phyloP scores from a whole-genome alignment of 208 protist species.

The Crithidia expoeki region DNA sequence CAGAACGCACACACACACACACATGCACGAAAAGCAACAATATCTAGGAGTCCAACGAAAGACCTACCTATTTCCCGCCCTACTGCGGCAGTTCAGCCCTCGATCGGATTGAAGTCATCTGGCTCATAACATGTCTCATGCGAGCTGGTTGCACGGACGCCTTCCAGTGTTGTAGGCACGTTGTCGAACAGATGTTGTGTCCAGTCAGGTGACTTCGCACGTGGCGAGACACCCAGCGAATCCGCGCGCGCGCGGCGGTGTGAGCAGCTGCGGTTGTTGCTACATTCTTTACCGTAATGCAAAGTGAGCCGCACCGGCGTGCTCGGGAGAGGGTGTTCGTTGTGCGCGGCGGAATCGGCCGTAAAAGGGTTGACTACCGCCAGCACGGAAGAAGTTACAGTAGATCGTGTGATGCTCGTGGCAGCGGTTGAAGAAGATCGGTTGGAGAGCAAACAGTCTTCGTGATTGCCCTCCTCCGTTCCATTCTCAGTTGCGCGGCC shows the following conservation, averaged over 20 bases:
- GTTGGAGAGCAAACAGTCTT: not conserved
- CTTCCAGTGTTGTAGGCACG: slow-evolving; percentile 13
- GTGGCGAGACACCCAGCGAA: slow-evolving; percentile 2
- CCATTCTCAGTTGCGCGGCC: not conserved
- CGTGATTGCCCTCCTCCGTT: not conserved
- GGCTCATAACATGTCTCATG: slow-evolving; percentile 5
- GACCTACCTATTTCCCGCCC: not conserved
- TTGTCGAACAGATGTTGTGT: slow-evolving; percentile 14
- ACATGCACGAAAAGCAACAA: slow-evolving; percentile 11
- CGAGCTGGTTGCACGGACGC: slow-evolving; percentile 14
- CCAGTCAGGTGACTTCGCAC: slow-evolving; percentile 7
- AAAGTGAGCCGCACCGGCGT: not conserved
- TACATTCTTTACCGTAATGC: not conserved
- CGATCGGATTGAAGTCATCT: not conserved
- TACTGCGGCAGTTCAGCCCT: not conserved
- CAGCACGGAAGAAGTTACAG: slow-evolving; percentile 5
- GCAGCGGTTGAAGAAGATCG: not conserved
- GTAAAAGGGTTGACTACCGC: not conserved
- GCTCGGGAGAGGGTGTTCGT: not conserved
- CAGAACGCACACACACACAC: slow-evolving; percentile 18
- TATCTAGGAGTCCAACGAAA: too few species aligned
- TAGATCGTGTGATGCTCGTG: not conserved
- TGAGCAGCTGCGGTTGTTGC: not conserved
- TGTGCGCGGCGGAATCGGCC: not conserved
- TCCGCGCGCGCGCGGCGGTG: not conserved